Base-by-base conservation (phyloP, 1,284 basidiomycete species). In the Papiliotrema flavescens region DNA sequence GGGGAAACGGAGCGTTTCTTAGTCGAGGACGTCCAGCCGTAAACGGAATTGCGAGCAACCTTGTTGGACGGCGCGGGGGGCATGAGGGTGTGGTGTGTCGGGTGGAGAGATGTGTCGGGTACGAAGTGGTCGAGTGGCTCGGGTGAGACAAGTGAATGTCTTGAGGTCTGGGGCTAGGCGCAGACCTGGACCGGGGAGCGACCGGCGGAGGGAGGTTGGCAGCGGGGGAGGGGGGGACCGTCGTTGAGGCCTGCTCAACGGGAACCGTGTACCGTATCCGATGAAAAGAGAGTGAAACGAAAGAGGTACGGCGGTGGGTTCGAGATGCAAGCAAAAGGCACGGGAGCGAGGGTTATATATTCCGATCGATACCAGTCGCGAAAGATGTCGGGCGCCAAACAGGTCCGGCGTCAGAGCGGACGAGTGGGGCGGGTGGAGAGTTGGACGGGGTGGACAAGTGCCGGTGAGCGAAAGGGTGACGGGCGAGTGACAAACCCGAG, bases 1-100 rank as follows among this genome's bases (percentile, higher is more conserved):
- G 71, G 69, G 6, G 70, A 72, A 22, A 65, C 69, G 6, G 70
- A 71, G 35, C 70, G 67, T 57, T 73, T 71, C 51, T 69, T 66
- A 22, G 32, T 32, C 28, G 28, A 32, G 28, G 28, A 32, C 28
- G 28, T 66, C 58, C 67, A 70, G 28, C 67, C 67, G 54, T 74
- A 68, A 42, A 69, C 66, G 40, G 67, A 72, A 35, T 67, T 66
- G 48, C 70, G 65, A n/a, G 65, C 63, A n/a, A 64, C 59, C 55
- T 70, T 70, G 54, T 56, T 61, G 28, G 70, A 61, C 20, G 72
- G 66, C 15, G 62, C 67, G 50, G 70, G 63, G 36, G 72, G 71
- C 72, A 74, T 74, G 46, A n/a, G 28, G 28, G 11, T 32, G 28
- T 32, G 28, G 11, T 32, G 28, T 35, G 47, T 41, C 26, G 40